Percentiles rank a stretch among this genome's conserved stretches.
Conservation (phyloP, 169 alveolate genomes). For the Ichthyophthirius multifiliis region DNA sequence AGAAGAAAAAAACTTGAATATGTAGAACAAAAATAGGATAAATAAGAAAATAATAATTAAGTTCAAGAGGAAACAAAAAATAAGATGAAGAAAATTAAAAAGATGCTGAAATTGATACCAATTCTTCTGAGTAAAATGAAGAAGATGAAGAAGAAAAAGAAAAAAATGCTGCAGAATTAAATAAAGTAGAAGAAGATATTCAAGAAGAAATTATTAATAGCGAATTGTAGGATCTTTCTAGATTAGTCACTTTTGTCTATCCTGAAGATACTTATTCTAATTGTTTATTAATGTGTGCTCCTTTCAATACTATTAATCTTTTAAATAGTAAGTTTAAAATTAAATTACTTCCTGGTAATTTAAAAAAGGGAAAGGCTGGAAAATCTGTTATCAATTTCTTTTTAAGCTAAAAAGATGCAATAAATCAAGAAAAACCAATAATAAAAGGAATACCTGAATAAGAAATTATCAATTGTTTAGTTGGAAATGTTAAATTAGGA, state of each 20-base stretch:
- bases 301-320: slow-evolving; percentile 42
- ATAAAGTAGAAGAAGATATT: slow-evolving; percentile 31
- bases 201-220: slow-evolving; percentile 48
- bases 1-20: slow-evolving; percentile 21
- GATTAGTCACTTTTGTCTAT: slow-evolving; percentile 29
- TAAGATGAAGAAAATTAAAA: slow-evolving; percentile 6
- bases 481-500: neutral
- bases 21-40: neutral
- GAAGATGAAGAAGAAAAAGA: neutral
- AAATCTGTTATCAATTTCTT: slow-evolving; percentile 21
- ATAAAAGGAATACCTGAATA: slow-evolving; percentile 29
- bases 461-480: slow-evolving; percentile 22
- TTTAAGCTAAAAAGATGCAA: neutral
- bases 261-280: slow-evolving; percentile 41
- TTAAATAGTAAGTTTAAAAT: slow-evolving; percentile 48
- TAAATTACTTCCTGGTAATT: slow-evolving; percentile 58
- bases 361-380: slow-evolving; percentile 62
- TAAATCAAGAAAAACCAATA: slow-evolving; percentile 7
- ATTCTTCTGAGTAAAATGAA: neutral
- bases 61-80: slow-evolving; percentile 23
- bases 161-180: slow-evolving; percentile 7
- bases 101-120: slow-evolving; percentile 4
- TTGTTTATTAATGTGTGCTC: slow-evolving; percentile 63
- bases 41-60: neutral
- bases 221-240: slow-evolving; percentile 17